Conservation (phyloP, 495 filamentous ascomycete species). For the Aspergillus kassunensis region DNA sequence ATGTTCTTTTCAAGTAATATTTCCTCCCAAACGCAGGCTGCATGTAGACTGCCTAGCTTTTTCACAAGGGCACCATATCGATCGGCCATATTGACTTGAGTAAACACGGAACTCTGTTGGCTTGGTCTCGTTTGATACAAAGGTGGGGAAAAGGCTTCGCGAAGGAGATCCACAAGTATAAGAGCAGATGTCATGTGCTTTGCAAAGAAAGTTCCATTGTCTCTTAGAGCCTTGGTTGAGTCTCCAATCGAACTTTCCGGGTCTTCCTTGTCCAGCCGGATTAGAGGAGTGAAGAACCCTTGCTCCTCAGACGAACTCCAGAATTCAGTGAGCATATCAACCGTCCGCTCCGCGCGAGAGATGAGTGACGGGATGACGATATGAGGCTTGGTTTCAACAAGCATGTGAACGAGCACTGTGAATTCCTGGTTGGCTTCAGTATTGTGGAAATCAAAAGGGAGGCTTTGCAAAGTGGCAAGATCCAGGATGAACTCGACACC, state of each 20-base stretch:
- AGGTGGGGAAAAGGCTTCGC: conserved; percentile 64
- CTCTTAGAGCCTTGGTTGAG: conserved; percentile 24
- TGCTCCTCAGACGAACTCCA: conserved; percentile 39
- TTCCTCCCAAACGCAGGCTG: conserved; percentile 78
- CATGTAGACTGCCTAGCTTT: conserved; percentile 70
- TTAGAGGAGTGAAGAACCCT: conserved; percentile 66
- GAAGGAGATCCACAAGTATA: conserved; percentile 65
- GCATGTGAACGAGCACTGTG: conserved; percentile 66
- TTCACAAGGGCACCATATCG: conserved; percentile 65
- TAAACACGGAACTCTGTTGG: conserved; percentile 53
- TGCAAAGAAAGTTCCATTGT: conserved; percentile 65
- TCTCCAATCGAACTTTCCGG: background rate
- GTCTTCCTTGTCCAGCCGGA: conserved; percentile 29
- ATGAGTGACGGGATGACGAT: conserved; percentile 77
- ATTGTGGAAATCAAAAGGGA: conserved; percentile 70
- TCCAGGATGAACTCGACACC: conserved; percentile 84
- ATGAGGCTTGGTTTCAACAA: conserved; percentile 80
- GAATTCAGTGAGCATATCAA: conserved; percentile 65
- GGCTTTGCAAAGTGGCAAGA: conserved; percentile 71
- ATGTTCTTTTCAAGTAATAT: conserved; percentile 65
- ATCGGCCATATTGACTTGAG: conserved; percentile 74
- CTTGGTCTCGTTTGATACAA: conserved; percentile 57
- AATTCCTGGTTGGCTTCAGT: conserved; percentile 61
- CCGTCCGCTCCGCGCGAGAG: conserved; percentile 61
- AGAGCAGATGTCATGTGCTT: conserved; percentile 75